Percentiles rank a stretch among this genome's conserved stretches.
These are phyloP conservation scores for Sphaerobolus stellatus DNA, from an alignment of 1,284 basidiomycete species.

Conservation along the genomic window DNA sequence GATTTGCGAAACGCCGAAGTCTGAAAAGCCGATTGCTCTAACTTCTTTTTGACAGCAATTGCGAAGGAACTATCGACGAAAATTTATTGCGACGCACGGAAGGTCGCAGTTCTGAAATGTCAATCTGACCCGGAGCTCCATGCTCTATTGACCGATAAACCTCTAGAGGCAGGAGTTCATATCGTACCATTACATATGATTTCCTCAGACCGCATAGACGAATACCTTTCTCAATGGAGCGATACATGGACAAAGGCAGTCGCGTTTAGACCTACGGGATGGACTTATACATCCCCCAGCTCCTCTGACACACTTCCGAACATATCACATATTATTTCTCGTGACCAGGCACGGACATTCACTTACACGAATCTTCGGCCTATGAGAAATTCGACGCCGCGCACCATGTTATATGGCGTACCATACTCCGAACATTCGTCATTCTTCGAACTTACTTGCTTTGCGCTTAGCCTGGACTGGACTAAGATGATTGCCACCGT, in stretches of 20 bases:
- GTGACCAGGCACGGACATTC: slow-evolving; percentile 66
- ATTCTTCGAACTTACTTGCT: slow-evolving; percentile 92
- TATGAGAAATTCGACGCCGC: slow-evolving; percentile 67
- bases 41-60: slow-evolving; percentile 54
- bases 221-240: slow-evolving; percentile 76
- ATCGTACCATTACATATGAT: slow-evolving; percentile 81
- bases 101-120: slow-evolving; percentile 77
- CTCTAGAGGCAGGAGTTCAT: slow-evolving; percentile 79
- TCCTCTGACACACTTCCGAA: slow-evolving; percentile 64
- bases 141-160: slow-evolving; percentile 74
- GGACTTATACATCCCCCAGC: slow-evolving; percentile 77
- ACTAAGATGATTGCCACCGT: slow-evolving; percentile 92
- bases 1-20: neutral
- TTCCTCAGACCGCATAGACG: slow-evolving; percentile 73
- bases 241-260: slow-evolving; percentile 74
- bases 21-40: too few relatives aligned
- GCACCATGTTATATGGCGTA: slow-evolving; percentile 80
- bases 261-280: slow-evolving; percentile 91
- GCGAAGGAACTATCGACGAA: slow-evolving; percentile 82
- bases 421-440: slow-evolving; percentile 97
- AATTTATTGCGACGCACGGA: slow-evolving; percentile 87
- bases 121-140: slow-evolving; percentile 84
- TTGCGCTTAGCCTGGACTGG: slow-evolving; percentile 83
- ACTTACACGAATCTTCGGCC: slow-evolving; percentile 66
- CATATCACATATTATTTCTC: slow-evolving; percentile 65